Conservation (phyloP, 176 grass and related monocot genomes). For the Sorghum bicolor region DNA sequence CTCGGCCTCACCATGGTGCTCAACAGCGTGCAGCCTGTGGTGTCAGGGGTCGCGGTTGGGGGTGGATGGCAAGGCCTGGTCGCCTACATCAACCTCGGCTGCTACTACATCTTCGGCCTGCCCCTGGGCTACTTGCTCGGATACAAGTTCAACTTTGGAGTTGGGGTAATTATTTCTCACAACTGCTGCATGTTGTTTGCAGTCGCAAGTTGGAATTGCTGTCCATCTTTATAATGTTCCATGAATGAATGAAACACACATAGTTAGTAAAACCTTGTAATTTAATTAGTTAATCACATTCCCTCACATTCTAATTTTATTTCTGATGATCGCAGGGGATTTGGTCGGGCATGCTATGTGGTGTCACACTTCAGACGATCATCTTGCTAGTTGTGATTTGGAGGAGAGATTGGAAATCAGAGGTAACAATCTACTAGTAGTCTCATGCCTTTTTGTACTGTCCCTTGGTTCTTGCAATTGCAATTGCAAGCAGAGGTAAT, state of each 20-base stretch:
- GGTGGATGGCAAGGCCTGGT: conserved; percentile 64
- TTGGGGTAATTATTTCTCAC: conserved; percentile 46
- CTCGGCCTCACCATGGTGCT: conserved; percentile 63
- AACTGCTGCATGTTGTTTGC: neutral
- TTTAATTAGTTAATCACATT: neutral
- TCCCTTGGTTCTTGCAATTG: neutral
- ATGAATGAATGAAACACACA: neutral
- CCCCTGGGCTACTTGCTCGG: conserved; percentile 53
- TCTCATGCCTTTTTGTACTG: neutral
- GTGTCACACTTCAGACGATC: conserved; percentile 35
- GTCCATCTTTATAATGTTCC: too few species aligned
- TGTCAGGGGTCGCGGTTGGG: conserved; percentile 61
- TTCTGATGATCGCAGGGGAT: conserved; percentile 35
- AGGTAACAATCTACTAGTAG: conserved; percentile 14
- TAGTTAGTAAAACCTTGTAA: neutral
- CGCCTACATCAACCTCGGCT: conserved; percentile 68
- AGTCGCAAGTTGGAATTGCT: neutral
- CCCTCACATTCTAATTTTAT: neutral
- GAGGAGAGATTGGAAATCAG: conserved; percentile 54
- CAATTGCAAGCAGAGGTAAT: neutral
- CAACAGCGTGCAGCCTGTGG: conserved; percentile 64
- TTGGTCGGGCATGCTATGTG: conserved; percentile 60
- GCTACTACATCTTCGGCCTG: conserved; percentile 53
- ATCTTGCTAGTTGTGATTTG: conserved; percentile 43
- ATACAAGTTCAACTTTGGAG: conserved; percentile 36